Base-by-base conservation (phyloP, 176 grass and related monocot genomes). In the Carex kokanica region DNA sequence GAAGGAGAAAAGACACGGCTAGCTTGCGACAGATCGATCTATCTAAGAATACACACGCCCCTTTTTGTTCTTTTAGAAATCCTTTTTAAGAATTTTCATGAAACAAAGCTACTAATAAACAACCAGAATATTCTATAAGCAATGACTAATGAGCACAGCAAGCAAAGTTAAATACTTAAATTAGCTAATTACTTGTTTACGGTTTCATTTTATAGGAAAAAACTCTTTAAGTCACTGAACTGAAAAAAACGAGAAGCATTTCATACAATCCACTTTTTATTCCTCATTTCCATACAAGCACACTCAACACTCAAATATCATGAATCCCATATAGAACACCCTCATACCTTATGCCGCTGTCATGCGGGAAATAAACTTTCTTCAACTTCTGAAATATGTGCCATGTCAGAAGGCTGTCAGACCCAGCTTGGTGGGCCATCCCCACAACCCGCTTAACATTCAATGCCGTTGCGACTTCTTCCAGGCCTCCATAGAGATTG, bases 401-500 rank as follows among this genome's bases (percentile, higher is more conserved):
- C 43, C 40, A 86, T 0, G 86, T 85, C 0, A 88, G 81, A 11
- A 90, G 62, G 83, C 84, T 86, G n/a, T 90, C 88, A 1, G 68
- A 86, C 0, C 91, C 86, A 0, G 79, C 88, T 72, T 64, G 79
- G 64, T 84, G 91, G 3, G 83, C 86, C 59, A 51, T 36, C 17
- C 81, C 81, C 20, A 56, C 75, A 31, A 27, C 67, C 0, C 68
- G 66, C 1, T 1, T 8, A 8, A 88, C 84, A 3, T 11, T 4
- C 15, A 93, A 78, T 34, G 64, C 70, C 0, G 0, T 67, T 8
- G 84, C 80, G 13, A 88, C 21, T 15, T 4, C 0, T 11, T 87
- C 86, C 0, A 88, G 70, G 4, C 78, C 86, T 8, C 84, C 71
- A 58, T 32, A 57, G 6, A 88, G 78, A 56, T 85, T 63, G 1